Conservation (phyloP, 345 rosid species). For the Boechera divaricarpa region DNA sequence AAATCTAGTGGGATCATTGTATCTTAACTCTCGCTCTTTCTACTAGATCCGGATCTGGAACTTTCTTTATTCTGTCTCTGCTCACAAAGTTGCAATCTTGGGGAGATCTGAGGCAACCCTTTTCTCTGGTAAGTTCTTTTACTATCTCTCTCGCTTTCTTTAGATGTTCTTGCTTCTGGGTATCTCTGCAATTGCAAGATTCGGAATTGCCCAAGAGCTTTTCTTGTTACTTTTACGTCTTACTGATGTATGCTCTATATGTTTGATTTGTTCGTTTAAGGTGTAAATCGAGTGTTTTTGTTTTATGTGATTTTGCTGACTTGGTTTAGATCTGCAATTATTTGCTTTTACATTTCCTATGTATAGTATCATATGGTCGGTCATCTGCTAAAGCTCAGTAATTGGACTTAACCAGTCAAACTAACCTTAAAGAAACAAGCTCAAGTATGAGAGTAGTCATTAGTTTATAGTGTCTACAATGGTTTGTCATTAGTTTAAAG, state of each 20-base stretch:
- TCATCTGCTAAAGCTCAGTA: not conserved
- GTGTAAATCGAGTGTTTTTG: not conserved
- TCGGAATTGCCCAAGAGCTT: not conserved
- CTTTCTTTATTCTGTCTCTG: not conserved
- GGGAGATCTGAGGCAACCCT: slow-evolving; percentile 12
- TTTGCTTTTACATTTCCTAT: not conserved
- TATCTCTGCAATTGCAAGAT: slow-evolving; percentile 12
- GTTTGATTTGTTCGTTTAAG: not conserved
- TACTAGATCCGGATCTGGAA: slow-evolving; percentile 43
- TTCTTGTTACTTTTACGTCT: not conserved
- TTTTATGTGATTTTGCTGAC: not conserved
- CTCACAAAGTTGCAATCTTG: slow-evolving; percentile 34
- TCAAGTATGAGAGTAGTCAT: not conserved
- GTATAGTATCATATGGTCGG: not conserved
- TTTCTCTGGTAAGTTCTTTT: slow-evolving; percentile 22
- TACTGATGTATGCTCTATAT: not conserved
- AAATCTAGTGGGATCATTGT: not conserved
- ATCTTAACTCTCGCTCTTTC: not conserved
- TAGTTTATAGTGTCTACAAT: not conserved
- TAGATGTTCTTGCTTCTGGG: slow-evolving; percentile 27
- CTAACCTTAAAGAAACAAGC: not conserved
- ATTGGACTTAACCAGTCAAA: not conserved
- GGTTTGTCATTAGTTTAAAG: not conserved
- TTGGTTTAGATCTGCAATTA: slow-evolving; percentile 20
- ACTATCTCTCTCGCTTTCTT: slow-evolving; percentile 1